These are phyloP conservation scores for Colletotrichum sansevieriae DNA, from an alignment of 2,329 filamentous ascomycete species.

Conservation along the genomic window DNA sequence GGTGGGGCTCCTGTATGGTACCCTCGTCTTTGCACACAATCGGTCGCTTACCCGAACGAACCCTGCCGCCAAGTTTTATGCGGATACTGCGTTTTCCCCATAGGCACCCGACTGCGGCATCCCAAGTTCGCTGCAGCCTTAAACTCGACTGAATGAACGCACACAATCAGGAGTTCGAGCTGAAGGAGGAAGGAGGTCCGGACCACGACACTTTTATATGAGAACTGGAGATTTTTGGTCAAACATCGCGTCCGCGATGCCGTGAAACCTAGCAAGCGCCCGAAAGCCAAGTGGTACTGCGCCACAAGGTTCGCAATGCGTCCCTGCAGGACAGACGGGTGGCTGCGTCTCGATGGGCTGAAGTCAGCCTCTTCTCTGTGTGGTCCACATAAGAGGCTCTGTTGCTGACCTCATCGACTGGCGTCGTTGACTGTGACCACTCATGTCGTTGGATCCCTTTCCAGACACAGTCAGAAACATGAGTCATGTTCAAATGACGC, in stretches of 20 bases:
- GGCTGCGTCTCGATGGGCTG: conserved; percentile 15
- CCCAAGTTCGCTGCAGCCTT: conserved; percentile 12
- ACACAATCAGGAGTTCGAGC: conserved; percentile 7
- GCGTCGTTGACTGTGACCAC: not conserved
- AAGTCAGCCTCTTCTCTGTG: not conserved
- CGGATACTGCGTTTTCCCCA: conserved; percentile 19
- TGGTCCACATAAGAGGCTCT: conserved; percentile 18
- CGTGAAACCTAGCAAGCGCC: conserved; percentile 8
- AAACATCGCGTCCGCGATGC: conserved; percentile 2
- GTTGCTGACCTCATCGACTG: conserved; percentile 2
- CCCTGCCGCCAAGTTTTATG: conserved; percentile 30
- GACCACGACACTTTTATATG: conserved; percentile 13
- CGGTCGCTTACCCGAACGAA: conserved; percentile 30
- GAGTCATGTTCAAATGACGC: not conserved
- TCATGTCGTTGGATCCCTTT: not conserved
- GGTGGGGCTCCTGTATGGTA: conserved; percentile 23
- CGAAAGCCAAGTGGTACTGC: conserved; percentile 26
- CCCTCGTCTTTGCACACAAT: conserved; percentile 24
- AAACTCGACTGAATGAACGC: not conserved
- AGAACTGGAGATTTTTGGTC: not conserved
- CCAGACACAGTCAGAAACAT: not conserved
- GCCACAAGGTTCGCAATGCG: conserved; percentile 25
- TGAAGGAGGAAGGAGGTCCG: conserved; percentile 15
- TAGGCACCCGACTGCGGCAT: conserved; percentile 21
- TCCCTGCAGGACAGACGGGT: conserved; percentile 27